Conservation (phyloP, 1,284 basidiomycete genomes). For the Schizophyllum commune region DNA sequence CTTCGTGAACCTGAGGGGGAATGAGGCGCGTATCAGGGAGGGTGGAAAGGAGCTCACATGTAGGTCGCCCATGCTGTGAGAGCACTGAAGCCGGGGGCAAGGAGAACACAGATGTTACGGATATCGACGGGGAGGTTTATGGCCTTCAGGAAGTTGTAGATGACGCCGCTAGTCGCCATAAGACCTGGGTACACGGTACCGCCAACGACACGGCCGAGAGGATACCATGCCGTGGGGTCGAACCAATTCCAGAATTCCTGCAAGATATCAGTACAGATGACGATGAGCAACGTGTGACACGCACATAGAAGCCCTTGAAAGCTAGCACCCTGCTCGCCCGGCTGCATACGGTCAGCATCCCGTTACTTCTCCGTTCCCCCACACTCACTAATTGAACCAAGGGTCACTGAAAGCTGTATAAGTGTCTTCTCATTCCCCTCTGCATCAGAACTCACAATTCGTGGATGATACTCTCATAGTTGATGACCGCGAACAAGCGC, state of each 20-base stretch:
- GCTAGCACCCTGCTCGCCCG: constrained; percentile 87
- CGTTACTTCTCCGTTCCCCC: constrained; percentile 9
- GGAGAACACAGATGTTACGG: constrained; percentile 92
- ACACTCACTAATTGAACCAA: constrained; percentile 92
- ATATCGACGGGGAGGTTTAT: constrained; percentile 97
- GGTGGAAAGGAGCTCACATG: constrained; percentile 47
- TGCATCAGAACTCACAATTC: constrained; percentile 71
- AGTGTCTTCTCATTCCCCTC: not conserved
- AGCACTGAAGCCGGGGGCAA: constrained; percentile 95
- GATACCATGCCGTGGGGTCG: constrained; percentile 98
- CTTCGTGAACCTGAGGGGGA: constrained; percentile 71
- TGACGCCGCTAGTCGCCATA: constrained; percentile 96
- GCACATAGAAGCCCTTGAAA: constrained; percentile 89
- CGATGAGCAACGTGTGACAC: constrained; percentile 21
- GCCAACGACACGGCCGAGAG: constrained; percentile 94
- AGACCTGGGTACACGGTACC: constrained; percentile 97
- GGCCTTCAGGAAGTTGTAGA: constrained; percentile 85
- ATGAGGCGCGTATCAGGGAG: constrained; percentile 5
- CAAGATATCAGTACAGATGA: constrained; percentile 9
- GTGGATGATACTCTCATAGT: constrained; percentile 99
- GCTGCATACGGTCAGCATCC: constrained; percentile 33
- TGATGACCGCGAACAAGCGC: constrained; percentile 94
- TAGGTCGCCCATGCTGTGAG: constrained; percentile 98
- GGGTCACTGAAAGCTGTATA: constrained; percentile 63
- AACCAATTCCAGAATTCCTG: constrained; percentile 99